Evolutionary conservation across 106 monocot genomes (phyloP).

Genomic region (Allium fistulosum): DNA sequence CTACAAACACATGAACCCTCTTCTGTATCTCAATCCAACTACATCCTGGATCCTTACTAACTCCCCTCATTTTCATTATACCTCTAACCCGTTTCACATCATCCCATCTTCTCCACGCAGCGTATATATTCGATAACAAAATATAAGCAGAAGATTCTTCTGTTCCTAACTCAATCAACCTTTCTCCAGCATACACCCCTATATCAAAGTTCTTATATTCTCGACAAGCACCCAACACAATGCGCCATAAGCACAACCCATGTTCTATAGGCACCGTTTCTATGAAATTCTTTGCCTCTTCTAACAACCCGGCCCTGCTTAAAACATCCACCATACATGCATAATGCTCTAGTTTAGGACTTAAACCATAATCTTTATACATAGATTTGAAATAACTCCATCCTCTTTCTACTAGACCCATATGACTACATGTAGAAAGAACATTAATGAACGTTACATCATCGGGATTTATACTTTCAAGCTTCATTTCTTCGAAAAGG

Average conservation of each 20-base stretch:
- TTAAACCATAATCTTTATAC: conserved; percentile 18
- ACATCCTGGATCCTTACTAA: conserved; percentile 45
- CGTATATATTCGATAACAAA: conserved; percentile 29
- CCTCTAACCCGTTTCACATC: conserved; percentile 30
- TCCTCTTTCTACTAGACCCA: conserved; percentile 25
- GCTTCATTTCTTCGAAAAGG: conserved; percentile 33
- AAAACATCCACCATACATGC: conserved; percentile 44
- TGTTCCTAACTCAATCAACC: conserved; percentile 36
- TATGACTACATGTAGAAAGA: conserved; percentile 39
- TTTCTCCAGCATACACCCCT: conserved; percentile 36
- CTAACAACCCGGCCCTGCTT: conserved; percentile 45
- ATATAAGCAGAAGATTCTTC: conserved; percentile 47
- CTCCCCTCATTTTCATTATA: conserved; percentile 42
- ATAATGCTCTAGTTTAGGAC: conserved; percentile 31
- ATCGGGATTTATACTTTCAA: conserved; percentile 20
- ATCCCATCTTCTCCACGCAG: conserved; percentile 26
- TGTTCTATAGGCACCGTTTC: conserved; percentile 43
- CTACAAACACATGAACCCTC: conserved; percentile 51
- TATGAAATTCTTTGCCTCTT: conserved; percentile 36
- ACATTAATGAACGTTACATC: conserved; percentile 49
- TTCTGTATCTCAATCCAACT: conserved; percentile 68
- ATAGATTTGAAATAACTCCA: conserved; percentile 40
- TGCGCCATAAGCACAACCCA: conserved; percentile 37
- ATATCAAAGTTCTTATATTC: conserved; percentile 41
- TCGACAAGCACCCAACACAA: conserved; percentile 52